phyloP scores from a whole-genome alignment of 768 basidiomycete genomes.

The Lanmaoa pseudosensibilis region DNA sequence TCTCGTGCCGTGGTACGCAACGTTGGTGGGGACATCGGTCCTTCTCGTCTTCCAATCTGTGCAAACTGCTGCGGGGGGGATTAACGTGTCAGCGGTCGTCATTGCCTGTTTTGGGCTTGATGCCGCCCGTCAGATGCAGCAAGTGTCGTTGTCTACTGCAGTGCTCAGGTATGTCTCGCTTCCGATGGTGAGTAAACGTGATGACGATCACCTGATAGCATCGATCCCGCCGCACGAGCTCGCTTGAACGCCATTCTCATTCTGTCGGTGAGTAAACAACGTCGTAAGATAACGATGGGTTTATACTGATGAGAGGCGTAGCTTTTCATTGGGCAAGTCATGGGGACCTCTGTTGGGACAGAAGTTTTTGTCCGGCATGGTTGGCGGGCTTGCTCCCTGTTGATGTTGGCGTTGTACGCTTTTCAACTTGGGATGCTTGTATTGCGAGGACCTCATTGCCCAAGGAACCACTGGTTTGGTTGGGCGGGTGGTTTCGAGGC shows the following conservation, averaged over 20 bases:
- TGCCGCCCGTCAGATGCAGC: constrained; percentile 69
- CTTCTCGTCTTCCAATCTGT: constrained; percentile 57
- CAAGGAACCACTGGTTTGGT: constrained; percentile 54
- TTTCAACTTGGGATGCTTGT: constrained; percentile 58
- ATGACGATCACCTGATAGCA: constrained; percentile 19
- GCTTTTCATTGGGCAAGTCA: constrained; percentile 78
- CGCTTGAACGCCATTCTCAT: constrained; percentile 77
- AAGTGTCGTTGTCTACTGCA: constrained; percentile 62
- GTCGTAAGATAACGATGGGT: not conserved
- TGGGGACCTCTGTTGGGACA: constrained; percentile 76
- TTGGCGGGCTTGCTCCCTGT: constrained; percentile 64
- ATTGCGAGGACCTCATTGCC: constrained; percentile 65
- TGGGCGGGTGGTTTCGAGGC: constrained; percentile 57
- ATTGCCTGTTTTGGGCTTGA: constrained; percentile 73
- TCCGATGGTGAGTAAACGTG: constrained; percentile 2
- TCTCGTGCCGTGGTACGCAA: constrained; percentile 76
- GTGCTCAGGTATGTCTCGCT: constrained; percentile 49
- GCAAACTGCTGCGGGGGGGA: constrained; percentile 68
- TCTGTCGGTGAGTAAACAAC: constrained; percentile 49
- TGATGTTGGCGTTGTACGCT: constrained; percentile 59
- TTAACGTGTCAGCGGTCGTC: constrained; percentile 68
- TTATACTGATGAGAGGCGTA: constrained; percentile 8
- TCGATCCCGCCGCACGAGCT: constrained; percentile 52
- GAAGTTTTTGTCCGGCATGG: constrained; percentile 64
- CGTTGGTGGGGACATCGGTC: constrained; percentile 51